Evolutionary conservation across 228 moss, liverwort and hornwort genomes (phyloP), one percentile per base, ranked within the genome.

Genomic region (Sphagnum fallax): DNA sequence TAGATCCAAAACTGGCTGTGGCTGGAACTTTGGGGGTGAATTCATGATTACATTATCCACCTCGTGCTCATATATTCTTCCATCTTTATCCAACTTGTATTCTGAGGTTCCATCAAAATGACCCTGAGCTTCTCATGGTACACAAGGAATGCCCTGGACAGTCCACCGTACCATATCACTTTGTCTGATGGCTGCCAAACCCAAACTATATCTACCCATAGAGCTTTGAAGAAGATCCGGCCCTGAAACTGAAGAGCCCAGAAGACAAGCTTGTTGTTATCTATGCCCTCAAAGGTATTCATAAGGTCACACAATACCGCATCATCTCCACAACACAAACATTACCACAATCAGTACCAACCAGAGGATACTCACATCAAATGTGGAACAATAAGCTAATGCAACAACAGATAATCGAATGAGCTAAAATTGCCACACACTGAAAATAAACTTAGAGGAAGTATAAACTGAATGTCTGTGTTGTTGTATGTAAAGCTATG

Each of bases 71-170:
- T 90, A 97, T 49, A 97, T 97, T 73, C 89, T 97, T n/a, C 97
- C 97, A 57, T 89, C 88, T 76, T 90, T 91, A 73, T 97, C 97
- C 62, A 97, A 66, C 76, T 90, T 97, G 71, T 93, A 97, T 72
- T 97, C 93, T 0, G 97, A 97, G 0, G 90, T 97, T 6, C 97
- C 97, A 51, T 97, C 97, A 61, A 97, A 97, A 50, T 84, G 88
- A 13, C 97, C 97, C 52, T 93, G 97, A 5, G 97, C 97, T 76
- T 97, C 97, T 93, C 97, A 97, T 0, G 97, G 97, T 51, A 97
- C 93, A 57, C 97, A 84, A 5, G 97, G 93, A 66, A 93, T 75
- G 55, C 97, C 97, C 13, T 91, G 83, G 5, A 97, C 97, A 65
- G 87, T 91, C 97, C 97, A 97, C 65, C 97, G 83, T 1, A 97